Base-by-base conservation (phyloP, 169 alveolate species). In the Plasmodium billcollinsi region DNA sequence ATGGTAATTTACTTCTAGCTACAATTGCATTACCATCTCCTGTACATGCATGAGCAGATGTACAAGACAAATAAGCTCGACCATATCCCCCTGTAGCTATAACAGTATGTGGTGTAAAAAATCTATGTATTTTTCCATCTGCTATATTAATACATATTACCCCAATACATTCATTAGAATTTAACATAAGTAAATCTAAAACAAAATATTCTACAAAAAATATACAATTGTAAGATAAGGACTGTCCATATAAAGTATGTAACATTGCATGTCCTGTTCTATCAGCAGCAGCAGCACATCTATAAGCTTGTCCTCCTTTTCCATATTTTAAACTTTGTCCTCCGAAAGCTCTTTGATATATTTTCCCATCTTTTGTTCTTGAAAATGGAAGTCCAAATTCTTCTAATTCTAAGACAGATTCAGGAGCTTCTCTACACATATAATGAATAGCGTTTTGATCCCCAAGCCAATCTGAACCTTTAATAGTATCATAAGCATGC, bases 381-480 rank as follows among this genome's bases (percentile, higher is more conserved):
- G 99, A 96, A 93, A 98, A 98, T 0, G 99, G 99, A 88, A 98
- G 90, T 1, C 99, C 99, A 88, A 96, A 97, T 89, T 97, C 94
- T 93, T 98, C 99, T 50, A 98, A 94, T 94, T 98, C 99, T 67
- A 97, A 92, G 24, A 98, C 99, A 2, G 99, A 99, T 62, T 93
- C 97, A 24, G 99, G 99, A 29, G 99, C 99, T 88, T 97, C 98
- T 73, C 95, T 94, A 89, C 99, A 97, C 99, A 98, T 98, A 93
- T 97, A 98, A 67, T 98, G 98, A 67, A 98, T 98, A 89, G 99
- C 99, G 90, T 98, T 99, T 92, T 98, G 98, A 94, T 98, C 99
- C 18, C 99, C 99, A n/a, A 98, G 96, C 99, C 99, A 98, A 94
- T 98, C 99, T 11, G 99, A 95, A 26, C 99, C 99, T 95, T 98